Base-by-base conservation (phyloP, 805 yeast genomes). In the Danielozyma ontarioensis region DNA sequence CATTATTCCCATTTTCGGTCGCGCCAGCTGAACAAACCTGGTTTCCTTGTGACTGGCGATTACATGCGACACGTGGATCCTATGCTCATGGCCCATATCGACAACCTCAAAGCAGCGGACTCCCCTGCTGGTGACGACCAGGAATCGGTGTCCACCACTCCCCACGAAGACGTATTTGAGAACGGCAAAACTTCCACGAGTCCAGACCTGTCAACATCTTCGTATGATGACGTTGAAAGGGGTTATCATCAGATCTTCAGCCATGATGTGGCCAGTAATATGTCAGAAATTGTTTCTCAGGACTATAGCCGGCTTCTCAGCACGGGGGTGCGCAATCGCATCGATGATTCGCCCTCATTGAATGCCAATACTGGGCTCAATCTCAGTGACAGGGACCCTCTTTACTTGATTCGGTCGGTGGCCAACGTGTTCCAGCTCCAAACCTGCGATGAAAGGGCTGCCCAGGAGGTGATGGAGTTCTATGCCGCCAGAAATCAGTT, bases 1-100 rank as follows among this genome's bases (percentile, higher is more conserved):
- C 53, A 50, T 33, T 35, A 29, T 17, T 17, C 35, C 5, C 38
- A 42, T 21, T 36, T 42, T 25, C 27, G 28, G 17, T 27, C 4
- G 10, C 5, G 4, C 11, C 14, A 4, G 5, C 4, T 4, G 12
- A 13, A n/a, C 17, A 10, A 13, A 13, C n/a, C n/a, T n/a, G n/a
- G n/a, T n/a, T n/a, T n/a, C n/a, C n/a, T n/a, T n/a, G n/a, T n/a
- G n/a, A 10, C 6, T 4, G 5, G 4, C 16, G 4, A 7, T 7
- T 13, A 4, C 14, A 12, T 13, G 16, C 6, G 4, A n/a, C 11
- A 12, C 17, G 11, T 4, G 17, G 27, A 25, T 17, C 27, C 27
- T 11, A 6, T 25, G 15, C 27, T 25, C 13, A n/a, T n/a, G 27
- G 10, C 6, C 16, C 15, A 25, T 12, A 5, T 25, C 12, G 10